Base-by-base conservation (phyloP, 202 grass and related monocot genomes). In the Thinopyrum obtusiflorum region DNA sequence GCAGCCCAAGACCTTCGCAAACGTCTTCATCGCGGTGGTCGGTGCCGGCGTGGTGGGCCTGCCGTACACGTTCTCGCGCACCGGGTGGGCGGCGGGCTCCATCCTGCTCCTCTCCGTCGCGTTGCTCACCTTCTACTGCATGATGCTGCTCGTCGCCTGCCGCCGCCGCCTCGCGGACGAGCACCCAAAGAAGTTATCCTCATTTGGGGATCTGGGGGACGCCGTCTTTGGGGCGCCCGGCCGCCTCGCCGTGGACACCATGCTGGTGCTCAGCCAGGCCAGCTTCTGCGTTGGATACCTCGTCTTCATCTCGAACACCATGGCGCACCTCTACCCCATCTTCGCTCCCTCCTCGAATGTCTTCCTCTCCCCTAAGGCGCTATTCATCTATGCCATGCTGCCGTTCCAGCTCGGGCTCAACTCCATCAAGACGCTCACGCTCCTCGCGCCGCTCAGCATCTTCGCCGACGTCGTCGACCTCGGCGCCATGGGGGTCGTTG, bases 21-120 rank as follows among this genome's bases (percentile, higher is more conserved):
- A 99, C 86, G 97, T 99, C 4, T 99, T 99, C 87, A 96, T 99
- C 80, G 92, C 97, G 10, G 94, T 99, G 71, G 97, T 99, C 21
- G 97, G 97, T 32, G 90, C 97, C 55, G 93, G 97, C 49, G 97
- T 98, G 64, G 90, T 98, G 17, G 97, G 97, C 2, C 90, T 99
- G 23, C 97, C 97, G 6, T 99, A 99, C 93, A 88, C 97, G 46
- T 99, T 99, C 90, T 91, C 89, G 77, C 93, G 86, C 62, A 99
- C 90, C 10, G 97, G 97, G 0, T 99, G 97, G 97, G 90, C 85
- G 4, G 77, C 97, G 80, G 97, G 97, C 23, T 66, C 84, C 21
- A 61, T 94, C 40, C 80, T 96, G 32, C 87, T 99, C 26, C 78
- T 88, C 37, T 23, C 82, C 61, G 85, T 99, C n/a, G 89, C 97